phyloP scores from a whole-genome alignment of 2,329 filamentous ascomycete genomes.

The Fusarium miscanthi region DNA sequence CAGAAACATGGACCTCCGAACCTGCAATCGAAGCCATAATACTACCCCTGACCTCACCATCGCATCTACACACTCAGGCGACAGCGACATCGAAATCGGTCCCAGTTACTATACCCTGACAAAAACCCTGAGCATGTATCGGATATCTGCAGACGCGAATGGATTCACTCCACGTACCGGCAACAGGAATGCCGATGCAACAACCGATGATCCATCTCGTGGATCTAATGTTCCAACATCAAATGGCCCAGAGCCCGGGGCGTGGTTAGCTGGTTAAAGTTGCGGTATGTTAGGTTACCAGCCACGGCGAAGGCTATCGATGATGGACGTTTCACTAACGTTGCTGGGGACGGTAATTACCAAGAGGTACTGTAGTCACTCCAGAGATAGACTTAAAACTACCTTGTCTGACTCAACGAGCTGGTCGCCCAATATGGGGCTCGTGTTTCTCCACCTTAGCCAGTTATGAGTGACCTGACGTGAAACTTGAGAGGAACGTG shows the following conservation, averaged over 20 bases:
- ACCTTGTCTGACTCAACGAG: conserved; percentile 1
- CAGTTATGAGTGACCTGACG: conserved; percentile 26
- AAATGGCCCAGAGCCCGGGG: conserved; percentile 11
- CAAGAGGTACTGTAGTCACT: neutral
- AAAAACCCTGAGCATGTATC: neutral
- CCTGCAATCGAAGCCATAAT: neutral
- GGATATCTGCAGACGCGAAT: neutral
- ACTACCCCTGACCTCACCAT: conserved; percentile 17
- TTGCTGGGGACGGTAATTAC: conserved; percentile 1
- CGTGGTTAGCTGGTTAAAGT: conserved; percentile 21
- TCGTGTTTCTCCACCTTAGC: conserved; percentile 27
- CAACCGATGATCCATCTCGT: neutral
- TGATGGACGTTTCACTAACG: conserved; percentile 20
- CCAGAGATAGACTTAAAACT: conserved; percentile 8
- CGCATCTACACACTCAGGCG: conserved; percentile 9
- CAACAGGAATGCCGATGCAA: conserved; percentile 16
- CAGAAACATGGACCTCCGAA: neutral
- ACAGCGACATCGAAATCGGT: neutral
- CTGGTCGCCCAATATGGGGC: conserved; percentile 4
- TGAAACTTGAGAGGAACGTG: conserved; percentile 39
- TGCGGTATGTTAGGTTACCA: neutral
- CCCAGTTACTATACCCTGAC: neutral
- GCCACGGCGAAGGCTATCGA: neutral
- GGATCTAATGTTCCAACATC: neutral
- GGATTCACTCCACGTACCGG: neutral